phyloP scores from a whole-genome alignment of 2,329 filamentous ascomycete species.

The Pseudogymnoascus sp. region DNA sequence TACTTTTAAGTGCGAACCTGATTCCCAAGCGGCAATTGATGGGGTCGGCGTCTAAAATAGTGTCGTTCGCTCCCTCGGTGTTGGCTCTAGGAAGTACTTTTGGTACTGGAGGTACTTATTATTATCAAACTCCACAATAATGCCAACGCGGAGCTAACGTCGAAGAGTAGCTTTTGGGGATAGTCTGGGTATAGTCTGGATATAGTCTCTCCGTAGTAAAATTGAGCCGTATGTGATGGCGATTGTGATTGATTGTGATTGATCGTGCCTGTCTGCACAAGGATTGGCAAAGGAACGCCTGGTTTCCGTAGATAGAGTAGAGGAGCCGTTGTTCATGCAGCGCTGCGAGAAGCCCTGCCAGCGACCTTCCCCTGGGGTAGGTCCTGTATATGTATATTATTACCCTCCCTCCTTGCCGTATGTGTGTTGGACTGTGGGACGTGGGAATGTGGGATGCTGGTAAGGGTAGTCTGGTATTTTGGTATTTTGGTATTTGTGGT shows the following conservation, averaged over 20 bases:
- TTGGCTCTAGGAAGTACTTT: neutral
- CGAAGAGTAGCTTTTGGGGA: neutral
- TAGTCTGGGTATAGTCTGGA: neutral
- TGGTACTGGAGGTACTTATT: neutral
- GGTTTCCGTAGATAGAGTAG: neutral
- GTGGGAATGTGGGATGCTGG: neutral
- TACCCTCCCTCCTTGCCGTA: neutral
- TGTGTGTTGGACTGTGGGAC: neutral
- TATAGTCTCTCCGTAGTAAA: neutral
- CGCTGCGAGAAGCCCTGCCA: neutral
- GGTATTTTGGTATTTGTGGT: neutral
- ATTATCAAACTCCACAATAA: neutral
- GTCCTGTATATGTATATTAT: neutral
- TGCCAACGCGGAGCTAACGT: neutral
- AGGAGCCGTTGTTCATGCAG: slow-evolving; percentile 2
- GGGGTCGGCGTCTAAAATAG: slow-evolving; percentile 10
- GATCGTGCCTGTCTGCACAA: neutral
- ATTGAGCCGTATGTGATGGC: neutral
- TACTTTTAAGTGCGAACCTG: slow-evolving; percentile 6
- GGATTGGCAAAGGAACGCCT: neutral
- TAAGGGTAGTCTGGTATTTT: neutral
- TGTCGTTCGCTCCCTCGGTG: neutral
- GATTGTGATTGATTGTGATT: neutral
- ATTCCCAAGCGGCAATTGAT: slow-evolving; percentile 10
- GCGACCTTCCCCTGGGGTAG: neutral